A percentile compares a stretch with the other conserved stretches of the same genome.
Conservation (phyloP, 2,329 filamentous ascomycete genomes). For the Diaporthe citrichinensis region DNA sequence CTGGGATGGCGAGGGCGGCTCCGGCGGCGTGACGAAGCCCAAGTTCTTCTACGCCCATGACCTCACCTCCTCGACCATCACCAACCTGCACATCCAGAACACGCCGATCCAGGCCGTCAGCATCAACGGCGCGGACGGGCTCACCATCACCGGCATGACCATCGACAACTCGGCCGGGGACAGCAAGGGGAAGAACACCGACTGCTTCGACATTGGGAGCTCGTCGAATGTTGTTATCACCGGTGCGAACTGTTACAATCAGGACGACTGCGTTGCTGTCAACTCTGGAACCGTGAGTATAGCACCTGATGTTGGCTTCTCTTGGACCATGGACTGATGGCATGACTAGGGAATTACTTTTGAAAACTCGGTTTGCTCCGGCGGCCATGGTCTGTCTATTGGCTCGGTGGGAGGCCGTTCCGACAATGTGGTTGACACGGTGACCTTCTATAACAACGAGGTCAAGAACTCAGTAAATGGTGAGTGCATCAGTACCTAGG, state of each 20-base stretch:
- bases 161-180: constrained; percentile 73
- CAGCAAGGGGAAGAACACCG: constrained; percentile 63
- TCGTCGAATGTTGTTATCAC: constrained; percentile 64
- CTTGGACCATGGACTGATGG: not conserved
- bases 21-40: constrained; percentile 73
- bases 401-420: constrained; percentile 68
- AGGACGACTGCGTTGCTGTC: constrained; percentile 72
- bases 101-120: constrained; percentile 67
- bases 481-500: constrained; percentile 13
- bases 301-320: no score
- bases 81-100: constrained; percentile 65
- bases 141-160: constrained; percentile 63
- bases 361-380: constrained; percentile 59
- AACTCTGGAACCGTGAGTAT: constrained; percentile 61
- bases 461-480: constrained; percentile 69
- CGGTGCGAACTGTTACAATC: constrained; percentile 67
- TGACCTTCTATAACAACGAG: constrained; percentile 62
- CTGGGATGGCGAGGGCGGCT: constrained; percentile 73
- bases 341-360: constrained; percentile 51
- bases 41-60: constrained; percentile 71
- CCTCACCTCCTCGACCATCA: constrained; percentile 64
- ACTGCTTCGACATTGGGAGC: constrained; percentile 65
- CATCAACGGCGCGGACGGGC: constrained; percentile 56
- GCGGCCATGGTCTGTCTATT: constrained; percentile 69
- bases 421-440: constrained; percentile 66